Base-by-base conservation (phyloP, 2,329 filamentous ascomycete genomes). In the Monilinia fructigena region DNA sequence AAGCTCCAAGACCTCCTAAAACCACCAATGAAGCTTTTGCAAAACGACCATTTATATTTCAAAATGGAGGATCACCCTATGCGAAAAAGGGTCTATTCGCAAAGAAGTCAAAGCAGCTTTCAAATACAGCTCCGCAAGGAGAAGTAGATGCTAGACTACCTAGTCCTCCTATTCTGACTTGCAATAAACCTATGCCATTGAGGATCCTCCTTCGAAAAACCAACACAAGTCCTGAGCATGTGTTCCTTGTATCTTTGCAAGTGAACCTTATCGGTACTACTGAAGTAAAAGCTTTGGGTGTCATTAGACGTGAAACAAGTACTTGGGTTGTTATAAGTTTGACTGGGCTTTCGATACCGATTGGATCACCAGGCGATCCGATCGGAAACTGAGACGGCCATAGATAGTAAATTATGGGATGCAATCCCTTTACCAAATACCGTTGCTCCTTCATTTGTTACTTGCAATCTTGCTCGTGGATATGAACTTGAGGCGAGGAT, bases 401-500 rank as follows among this genome's bases (percentile, higher is more conserved):
- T 96, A 31, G 89, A 93, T 66, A 80, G 86, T 58, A 82, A 82
- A 2, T 76, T 94, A 52, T 99, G 95, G 95, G 85, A 85, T 69
- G 81, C 82, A 52, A 82, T 86, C 60, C 81, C 87, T 0, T 81
- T 98, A 7, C 95, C 94, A 2, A 95, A 92, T 76, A 94, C 91
- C 0, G 87, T 99, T 14, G 89, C 92, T 12, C 95, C 95, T 0
- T 89, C 88, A 0, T 99, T 99, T 75, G 82, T 87, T 59, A 92
- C 93, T 1, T 99, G 95, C 79, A 98, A 98, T 77, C 85, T 98
- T 59, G 84, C 85, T 62, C 86, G 94, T 38, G 83, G 81, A 62
- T 98, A 99, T 77, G 89, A 93, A 75, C 79, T 99, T 48, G 92
- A 97, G 77, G 80, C 97, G 52, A 87, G 88, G 67, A 80, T 97